Evolutionary conservation across 371 early-diverging fungal genomes (phyloP).

Genomic region (Mortierella sp.): DNA sequence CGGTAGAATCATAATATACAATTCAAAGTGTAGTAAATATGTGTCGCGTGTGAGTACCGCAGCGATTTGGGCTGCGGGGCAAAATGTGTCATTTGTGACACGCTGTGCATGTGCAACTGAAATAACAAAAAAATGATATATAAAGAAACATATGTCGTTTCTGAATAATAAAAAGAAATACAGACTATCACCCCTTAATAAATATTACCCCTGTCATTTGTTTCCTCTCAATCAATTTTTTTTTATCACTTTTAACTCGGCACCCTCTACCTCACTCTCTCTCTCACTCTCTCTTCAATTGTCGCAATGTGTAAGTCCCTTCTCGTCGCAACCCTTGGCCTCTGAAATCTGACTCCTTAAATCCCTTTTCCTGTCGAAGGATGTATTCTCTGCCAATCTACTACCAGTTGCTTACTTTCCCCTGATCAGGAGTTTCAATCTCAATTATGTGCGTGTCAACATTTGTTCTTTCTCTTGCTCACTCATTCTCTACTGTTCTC

Average conservation of each 20-base stretch:
- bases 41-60: too few relatives aligned
- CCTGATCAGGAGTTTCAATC: too few relatives aligned
- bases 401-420: too few relatives aligned
- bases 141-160: too few relatives aligned
- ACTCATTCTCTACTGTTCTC: background rate
- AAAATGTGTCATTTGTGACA: constrained; percentile 2
- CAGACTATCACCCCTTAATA: background rate
- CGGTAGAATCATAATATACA: constrained; percentile 13
- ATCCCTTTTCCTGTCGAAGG: too few relatives aligned
- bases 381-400: background rate
- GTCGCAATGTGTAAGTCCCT: constrained; percentile 19
- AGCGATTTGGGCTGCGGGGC: background rate
- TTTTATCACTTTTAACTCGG: background rate
- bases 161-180: background rate
- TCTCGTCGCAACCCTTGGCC: background rate
- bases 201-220: background rate
- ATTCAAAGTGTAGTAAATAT: background rate
- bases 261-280: background rate
- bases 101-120: too few relatives aligned
- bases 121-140: background rate
- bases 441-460: background rate
- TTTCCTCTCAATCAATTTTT: constrained; percentile 5
- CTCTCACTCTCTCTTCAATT: background rate
- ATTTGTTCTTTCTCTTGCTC: background rate
- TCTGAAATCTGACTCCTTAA: too few relatives aligned